Conservation (phyloP, 441 rosid species). For the Gossypium lobatum region DNA sequence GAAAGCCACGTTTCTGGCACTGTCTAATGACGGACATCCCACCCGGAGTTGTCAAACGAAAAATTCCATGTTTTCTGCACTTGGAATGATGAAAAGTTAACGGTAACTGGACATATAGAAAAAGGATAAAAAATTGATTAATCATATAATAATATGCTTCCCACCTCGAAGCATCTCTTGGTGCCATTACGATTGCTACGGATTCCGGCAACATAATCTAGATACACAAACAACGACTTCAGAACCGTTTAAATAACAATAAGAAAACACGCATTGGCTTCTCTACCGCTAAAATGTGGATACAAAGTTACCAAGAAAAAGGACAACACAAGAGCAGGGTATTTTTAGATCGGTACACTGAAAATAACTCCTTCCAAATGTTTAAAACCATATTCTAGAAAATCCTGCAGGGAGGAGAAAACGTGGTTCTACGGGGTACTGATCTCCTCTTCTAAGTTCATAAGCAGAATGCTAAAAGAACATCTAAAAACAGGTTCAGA, state of each 20-base stretch:
- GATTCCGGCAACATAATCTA: slow-evolving; percentile 96
- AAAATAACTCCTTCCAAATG: not conserved
- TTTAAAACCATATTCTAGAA: not conserved
- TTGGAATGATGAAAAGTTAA: not conserved
- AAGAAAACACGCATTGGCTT: not conserved
- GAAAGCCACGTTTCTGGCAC: slow-evolving; percentile 87
- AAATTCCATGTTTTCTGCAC: slow-evolving; percentile 79
- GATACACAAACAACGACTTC: slow-evolving; percentile 11
- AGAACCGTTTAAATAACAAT: not conserved
- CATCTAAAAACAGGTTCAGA: not conserved
- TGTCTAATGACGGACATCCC: slow-evolving; percentile 89
- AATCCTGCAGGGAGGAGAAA: too few species aligned
- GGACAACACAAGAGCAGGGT: not conserved
- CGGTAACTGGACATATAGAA: not conserved
- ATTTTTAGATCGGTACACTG: not conserved
- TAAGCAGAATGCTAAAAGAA: not conserved
- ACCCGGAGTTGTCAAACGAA: slow-evolving; percentile 86
- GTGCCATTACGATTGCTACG: slow-evolving; percentile 98
- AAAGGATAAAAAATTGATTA: not conserved
- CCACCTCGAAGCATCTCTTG: slow-evolving; percentile 71
- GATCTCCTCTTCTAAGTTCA: not conserved
- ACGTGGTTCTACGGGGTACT: too few species aligned
- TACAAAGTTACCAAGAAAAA: not conserved
- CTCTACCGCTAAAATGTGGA: not conserved
- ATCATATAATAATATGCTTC: not conserved